Percentiles rank a stretch among this genome's conserved stretches.
These are phyloP conservation scores for Stylosanthes scabra DNA, from an alignment of 331 rosid genomes.

Conservation along the genomic window DNA sequence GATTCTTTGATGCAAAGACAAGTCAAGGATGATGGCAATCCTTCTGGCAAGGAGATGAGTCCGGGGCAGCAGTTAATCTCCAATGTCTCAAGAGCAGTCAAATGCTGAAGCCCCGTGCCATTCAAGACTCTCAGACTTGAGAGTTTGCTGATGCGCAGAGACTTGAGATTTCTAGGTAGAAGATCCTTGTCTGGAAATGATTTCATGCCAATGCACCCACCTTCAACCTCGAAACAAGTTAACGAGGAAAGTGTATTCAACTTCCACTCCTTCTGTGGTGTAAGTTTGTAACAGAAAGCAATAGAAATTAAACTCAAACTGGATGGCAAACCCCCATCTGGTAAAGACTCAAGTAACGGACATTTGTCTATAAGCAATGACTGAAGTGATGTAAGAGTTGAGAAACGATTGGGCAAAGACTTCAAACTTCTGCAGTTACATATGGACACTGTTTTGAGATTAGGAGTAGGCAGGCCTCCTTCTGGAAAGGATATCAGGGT, in stretches of 20 bases:
- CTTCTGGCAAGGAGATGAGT: constrained; percentile 3
- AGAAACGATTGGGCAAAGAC: constrained; percentile 1
- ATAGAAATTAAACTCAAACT: background rate
- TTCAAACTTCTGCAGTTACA: background rate
- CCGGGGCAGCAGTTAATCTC: constrained; percentile 10
- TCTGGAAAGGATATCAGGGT: background rate
- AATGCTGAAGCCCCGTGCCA: constrained; percentile 2
- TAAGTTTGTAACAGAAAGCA: constrained; percentile 5
- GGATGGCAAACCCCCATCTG: constrained; percentile 4
- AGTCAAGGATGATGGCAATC: constrained; percentile 9
- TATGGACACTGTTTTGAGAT: background rate
- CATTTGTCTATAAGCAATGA: background rate
- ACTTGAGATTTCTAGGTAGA: constrained; percentile 6
- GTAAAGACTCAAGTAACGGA: constrained; percentile 8
- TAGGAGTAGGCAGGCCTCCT: background rate
- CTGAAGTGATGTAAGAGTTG: constrained; percentile 6
- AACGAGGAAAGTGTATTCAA: background rate
- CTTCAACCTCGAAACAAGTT: constrained; percentile 3
- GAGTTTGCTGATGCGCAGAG: constrained; percentile 15
- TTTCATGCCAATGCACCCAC: constrained; percentile 6
- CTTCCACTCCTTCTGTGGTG: constrained; percentile 19
- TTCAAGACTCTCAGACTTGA: constrained; percentile 2
- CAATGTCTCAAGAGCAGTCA: background rate
- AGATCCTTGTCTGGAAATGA: constrained; percentile 8
- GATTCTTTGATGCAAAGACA: constrained; percentile 1